Evolutionary conservation across 2,329 filamentous ascomycete genomes (phyloP), one percentile per base, ranked within the genome.

Genomic region (Diaporthe sp.): DNA sequence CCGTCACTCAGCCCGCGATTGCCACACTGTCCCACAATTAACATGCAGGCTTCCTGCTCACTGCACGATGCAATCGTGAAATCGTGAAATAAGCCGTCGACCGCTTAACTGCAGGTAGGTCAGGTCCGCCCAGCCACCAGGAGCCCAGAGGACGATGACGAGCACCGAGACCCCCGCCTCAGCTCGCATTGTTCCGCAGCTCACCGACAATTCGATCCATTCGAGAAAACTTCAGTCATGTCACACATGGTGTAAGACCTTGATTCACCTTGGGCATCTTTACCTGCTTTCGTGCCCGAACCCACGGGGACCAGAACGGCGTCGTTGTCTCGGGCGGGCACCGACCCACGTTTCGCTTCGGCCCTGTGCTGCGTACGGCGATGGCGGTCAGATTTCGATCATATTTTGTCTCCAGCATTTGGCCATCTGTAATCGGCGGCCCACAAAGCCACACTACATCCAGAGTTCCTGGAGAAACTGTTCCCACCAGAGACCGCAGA

Each of bases 311-410:
- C 51, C 70, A 51, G 15, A 39, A 53, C 27, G 25, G 51, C 51
- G 50, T 56, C 44, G 32, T 30, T 74, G 74, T 75, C 74, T 75
- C 74, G 74, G 74, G 53, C 74, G 71, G 73, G 72, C 72, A 70
- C 74, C 74, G 71, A 68, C 74, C 71, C 74, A 75, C 74, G 74
- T 74, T 75, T 75, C 59, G 71, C 71, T 58, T 71, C 74, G 74
- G 74, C 66, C 72, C 47, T 71, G 42, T 70, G 73, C 72, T 63
- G 70, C 44, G 68, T 74, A 51, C 68, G 61, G 61, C 71, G 44
- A 75, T 74, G 73, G 74, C 74, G 74, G 74, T 75, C 74, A 73
- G 72, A 69, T 71, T 71, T 55, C 44, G 68, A 58, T 59, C 37
- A n/a, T 51, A 70, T 51, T 55, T 55, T 56, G 13, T 63, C 65